Evolutionary conservation across 805 yeast genomes (phyloP).

Genomic region (Pichia rugopelliculosa): DNA sequence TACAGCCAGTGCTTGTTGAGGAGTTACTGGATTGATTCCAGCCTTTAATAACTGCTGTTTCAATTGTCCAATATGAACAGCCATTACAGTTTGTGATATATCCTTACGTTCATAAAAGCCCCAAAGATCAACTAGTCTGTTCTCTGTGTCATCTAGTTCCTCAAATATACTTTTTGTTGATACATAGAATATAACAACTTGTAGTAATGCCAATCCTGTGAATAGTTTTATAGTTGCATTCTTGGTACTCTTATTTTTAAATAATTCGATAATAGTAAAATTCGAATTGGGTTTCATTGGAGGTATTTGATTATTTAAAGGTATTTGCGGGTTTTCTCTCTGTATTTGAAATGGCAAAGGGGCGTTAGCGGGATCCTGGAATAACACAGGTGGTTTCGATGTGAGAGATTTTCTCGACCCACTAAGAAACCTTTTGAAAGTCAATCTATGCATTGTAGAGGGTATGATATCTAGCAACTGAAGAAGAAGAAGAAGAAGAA

Average conservation of each 20-base stretch:
- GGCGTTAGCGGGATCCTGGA: not conserved
- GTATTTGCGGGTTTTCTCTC: not conserved
- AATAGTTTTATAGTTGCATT: not conserved
- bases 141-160: slow-evolving; percentile 3
- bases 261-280: slow-evolving; percentile 1
- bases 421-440: not conserved
- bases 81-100: slow-evolving; percentile 19
- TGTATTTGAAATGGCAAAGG: not conserved
- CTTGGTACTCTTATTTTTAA: slow-evolving; percentile 5
- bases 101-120: slow-evolving; percentile 15
- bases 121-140: slow-evolving; percentile 8
- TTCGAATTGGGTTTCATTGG: not conserved
- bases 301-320: not conserved
- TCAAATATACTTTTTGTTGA: not conserved
- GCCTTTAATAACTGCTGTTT: slow-evolving; percentile 15
- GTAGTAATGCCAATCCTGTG: not conserved
- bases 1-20: slow-evolving; percentile 11
- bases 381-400: not conserved
- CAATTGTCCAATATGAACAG: slow-evolving; percentile 18
- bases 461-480: not conserved
- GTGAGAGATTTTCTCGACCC: not conserved
- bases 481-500: too few species aligned
- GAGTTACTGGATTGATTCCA: slow-evolving; percentile 12
- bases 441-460: not conserved
- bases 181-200: not conserved